phyloP scores from a whole-genome alignment of 1,284 basidiomycete species.

The Pholiota adiposa region DNA sequence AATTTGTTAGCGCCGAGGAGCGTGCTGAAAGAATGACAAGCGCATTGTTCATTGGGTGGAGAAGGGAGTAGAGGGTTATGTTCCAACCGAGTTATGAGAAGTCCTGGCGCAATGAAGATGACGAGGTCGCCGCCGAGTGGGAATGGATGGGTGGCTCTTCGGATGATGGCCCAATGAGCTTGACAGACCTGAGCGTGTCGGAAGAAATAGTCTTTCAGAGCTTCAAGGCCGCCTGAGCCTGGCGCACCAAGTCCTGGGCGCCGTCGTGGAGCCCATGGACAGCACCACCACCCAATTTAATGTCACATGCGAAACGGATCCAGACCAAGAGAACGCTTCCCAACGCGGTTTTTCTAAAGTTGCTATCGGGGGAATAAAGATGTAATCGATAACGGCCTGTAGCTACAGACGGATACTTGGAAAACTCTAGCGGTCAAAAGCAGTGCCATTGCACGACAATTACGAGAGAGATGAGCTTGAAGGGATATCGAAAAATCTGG shows the following conservation, averaged over 20 bases:
- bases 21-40: not conserved
- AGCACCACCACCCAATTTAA: not conserved
- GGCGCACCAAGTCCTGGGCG: not conserved
- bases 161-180: not conserved
- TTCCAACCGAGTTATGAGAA: not conserved
- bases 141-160: not conserved
- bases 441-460: not conserved
- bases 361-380: slow-evolving; percentile 2
- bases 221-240: not conserved
- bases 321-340: not conserved
- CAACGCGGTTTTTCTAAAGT: slow-evolving; percentile 4
- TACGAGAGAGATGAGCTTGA: not conserved
- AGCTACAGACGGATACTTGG: not conserved
- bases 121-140: not conserved
- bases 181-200: not conserved
- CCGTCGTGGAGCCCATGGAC: not conserved
- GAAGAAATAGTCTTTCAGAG: not conserved
- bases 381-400: not conserved
- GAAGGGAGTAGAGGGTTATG: not conserved
- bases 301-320: not conserved
- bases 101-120: not conserved
- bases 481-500: too few relatives aligned
- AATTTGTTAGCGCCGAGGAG: not conserved
- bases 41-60: not conserved
- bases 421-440: not conserved